Conservation (phyloP, 1,284 basidiomycete species). For the Leccinum subfulvum region DNA sequence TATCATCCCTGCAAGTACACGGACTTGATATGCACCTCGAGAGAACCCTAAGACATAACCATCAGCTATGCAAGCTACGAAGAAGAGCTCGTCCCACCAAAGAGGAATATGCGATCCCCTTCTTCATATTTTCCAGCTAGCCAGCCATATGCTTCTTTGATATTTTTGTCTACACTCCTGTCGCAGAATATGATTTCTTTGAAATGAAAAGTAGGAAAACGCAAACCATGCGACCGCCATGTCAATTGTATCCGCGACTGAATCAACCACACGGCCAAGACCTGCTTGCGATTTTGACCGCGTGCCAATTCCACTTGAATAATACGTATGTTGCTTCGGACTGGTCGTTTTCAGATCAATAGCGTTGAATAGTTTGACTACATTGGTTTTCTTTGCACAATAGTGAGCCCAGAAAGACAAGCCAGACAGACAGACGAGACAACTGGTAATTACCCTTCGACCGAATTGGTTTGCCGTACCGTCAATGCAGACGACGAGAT, state of each 20-base stretch:
- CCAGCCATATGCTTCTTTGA: conserved; percentile 41
- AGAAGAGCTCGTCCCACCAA: conserved; percentile 30
- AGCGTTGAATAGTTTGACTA: conserved; percentile 18
- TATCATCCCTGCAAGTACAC: conserved; percentile 39
- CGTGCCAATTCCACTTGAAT: conserved; percentile 43
- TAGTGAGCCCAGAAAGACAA: not conserved
- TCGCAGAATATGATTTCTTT: not conserved
- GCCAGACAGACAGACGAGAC: not conserved
- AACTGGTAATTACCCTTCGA: conserved; percentile 8
- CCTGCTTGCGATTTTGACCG: conserved; percentile 27
- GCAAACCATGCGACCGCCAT: conserved; percentile 25
- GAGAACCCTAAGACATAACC: conserved; percentile 38
- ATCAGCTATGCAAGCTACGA: not conserved
- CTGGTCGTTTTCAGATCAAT: conserved; percentile 17
- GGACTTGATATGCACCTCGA: conserved; percentile 39
- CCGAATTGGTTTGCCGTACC: conserved; percentile 37
- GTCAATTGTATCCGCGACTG: conserved; percentile 20
- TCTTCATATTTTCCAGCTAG: conserved; percentile 36
- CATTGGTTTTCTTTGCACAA: conserved; percentile 7
- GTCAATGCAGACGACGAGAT: conserved; percentile 37
- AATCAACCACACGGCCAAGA: conserved; percentile 20
- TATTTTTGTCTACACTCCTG: conserved; percentile 31
- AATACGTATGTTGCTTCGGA: conserved; percentile 35
- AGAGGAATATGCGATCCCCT: conserved; percentile 43
- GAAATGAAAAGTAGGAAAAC: not conserved